Evolutionary conservation across 768 basidiomycete genomes (phyloP).

Genomic region (Cystofilobasidium bisporidii): DNA sequence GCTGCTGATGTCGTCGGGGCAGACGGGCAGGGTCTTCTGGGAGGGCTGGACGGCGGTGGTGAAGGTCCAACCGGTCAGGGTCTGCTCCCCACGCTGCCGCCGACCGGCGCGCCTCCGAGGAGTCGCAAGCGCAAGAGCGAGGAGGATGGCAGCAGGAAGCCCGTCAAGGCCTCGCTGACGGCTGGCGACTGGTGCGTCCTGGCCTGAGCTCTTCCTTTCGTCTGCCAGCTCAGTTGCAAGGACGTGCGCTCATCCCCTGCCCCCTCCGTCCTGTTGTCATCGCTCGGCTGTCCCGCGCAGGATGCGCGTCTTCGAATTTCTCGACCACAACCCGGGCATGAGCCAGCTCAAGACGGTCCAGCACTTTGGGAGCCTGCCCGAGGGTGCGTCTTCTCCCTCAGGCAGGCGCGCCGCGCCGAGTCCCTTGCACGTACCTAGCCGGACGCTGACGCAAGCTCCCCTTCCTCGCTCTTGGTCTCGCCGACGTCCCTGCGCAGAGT

Average conservation of each 20-base stretch:
- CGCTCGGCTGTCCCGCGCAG: no score
- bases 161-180: neutral
- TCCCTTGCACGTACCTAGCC: no score
- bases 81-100: neutral
- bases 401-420: no score
- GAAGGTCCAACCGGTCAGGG: neutral
- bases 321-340: neutral
- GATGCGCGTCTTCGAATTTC: slow-evolving; percentile 4
- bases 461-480: no score
- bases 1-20: no score
- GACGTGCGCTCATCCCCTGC: neutral
- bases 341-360: slow-evolving; percentile 7
- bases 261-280: no score
- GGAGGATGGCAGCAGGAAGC: neutral
- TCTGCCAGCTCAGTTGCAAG: no score
- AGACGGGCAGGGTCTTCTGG: no score
- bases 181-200: neutral
- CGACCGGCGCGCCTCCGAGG: neutral
- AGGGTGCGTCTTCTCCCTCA: slow-evolving; percentile 1
- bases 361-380: neutral
- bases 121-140: neutral
- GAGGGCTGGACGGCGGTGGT: no score
- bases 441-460: no score
- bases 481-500: no score
- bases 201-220: neutral